Base-by-base conservation (phyloP, 495 filamentous ascomycete genomes). In the Trichoderma parareesei region DNA sequence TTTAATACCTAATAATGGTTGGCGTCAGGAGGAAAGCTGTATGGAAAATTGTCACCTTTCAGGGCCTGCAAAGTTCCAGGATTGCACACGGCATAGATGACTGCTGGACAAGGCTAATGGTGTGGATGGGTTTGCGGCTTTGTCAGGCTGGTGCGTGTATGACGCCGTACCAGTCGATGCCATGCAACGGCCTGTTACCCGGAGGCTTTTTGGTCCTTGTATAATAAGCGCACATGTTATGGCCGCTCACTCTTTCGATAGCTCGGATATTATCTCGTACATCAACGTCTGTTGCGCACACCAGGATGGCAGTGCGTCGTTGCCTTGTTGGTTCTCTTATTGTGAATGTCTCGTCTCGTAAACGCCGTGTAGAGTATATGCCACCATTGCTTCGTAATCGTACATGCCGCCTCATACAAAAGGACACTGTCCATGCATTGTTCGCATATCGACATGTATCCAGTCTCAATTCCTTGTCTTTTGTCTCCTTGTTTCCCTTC, bases 301-400 rank as follows among this genome's bases (percentile, higher is more conserved):
- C 27, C 27, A 27, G 27, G 27, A 27, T 27, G 27, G 27, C 27
- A 2, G 27, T 27, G 27, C 27, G 27, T 27, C 27, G 27, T 27
- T 27, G 27, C 2, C 27, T 27, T 27, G 27, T 27, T 27, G 27
- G 27, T 27, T 27, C 27, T 27, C 27, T 27, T 27, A 27, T 27
- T 27, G 27, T 27, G 27, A 60, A 42, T 16, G 9, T 61, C 38
- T 42, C 18, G 11, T 61, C 27, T 57, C 60, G 41, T 61, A 43
- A 61, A 61, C 60, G 60, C 60, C 60, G 16, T 61, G 60, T 27
- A 61, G 18, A 41, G 60, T 27, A 61, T 18, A 41, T 61, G 60
- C 38, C 38, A 40, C 20, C 60, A 57, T 7, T 61, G 33, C n/a
- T 43, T 61, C 60, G 60, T 61, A 61, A 43, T 61, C 41, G 60